Conservation (phyloP, 1,139 yeast species). For the Wickerhamiella pararugosa region DNA sequence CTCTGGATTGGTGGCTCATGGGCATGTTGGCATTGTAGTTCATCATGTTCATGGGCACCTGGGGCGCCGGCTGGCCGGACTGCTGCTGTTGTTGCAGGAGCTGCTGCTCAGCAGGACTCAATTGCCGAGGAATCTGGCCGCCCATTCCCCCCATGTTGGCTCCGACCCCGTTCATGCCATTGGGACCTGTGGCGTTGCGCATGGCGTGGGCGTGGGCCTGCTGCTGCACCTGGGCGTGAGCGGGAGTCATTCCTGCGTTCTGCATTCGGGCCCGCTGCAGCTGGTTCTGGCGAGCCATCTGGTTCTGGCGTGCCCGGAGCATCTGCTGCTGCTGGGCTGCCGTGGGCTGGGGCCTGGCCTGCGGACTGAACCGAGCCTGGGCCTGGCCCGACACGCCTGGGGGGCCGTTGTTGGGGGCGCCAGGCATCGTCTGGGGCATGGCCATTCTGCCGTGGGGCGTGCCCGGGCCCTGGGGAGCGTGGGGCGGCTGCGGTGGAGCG, state of each 20-base stretch:
- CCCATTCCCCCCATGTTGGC: background rate
- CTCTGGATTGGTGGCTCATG: slow-evolving; percentile 1
- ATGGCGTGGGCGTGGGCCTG: slow-evolving; percentile 12
- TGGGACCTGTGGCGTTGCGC: slow-evolving; percentile 4
- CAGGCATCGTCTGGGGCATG: background rate
- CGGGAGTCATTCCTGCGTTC: slow-evolving; percentile 3
- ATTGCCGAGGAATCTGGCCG: background rate
- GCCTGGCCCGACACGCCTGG: slow-evolving; percentile 5
- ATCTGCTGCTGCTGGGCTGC: slow-evolving; percentile 3
- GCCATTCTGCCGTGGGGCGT: background rate
- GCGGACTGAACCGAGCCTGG: background rate
- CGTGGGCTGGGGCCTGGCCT: slow-evolving; percentile 1
- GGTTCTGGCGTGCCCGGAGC: slow-evolving; percentile 3
- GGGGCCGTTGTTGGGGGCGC: slow-evolving; percentile 5
- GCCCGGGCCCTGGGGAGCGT: slow-evolving; percentile 1
- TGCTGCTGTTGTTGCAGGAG: background rate
- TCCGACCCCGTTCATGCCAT: slow-evolving; percentile 1
- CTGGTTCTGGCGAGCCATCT: slow-evolving; percentile 3
- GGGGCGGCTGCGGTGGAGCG: background rate
- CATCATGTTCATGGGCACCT: slow-evolving; percentile 1
- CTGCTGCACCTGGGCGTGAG: slow-evolving; percentile 12
- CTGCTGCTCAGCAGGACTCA: background rate
- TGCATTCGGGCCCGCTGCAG: slow-evolving; percentile 6
- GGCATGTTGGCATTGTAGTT: slow-evolving; percentile 2
- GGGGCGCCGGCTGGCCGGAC: background rate